Conservation (phyloP, 2,329 filamentous ascomycete species). For the Paracoccidioides brasiliensis region DNA sequence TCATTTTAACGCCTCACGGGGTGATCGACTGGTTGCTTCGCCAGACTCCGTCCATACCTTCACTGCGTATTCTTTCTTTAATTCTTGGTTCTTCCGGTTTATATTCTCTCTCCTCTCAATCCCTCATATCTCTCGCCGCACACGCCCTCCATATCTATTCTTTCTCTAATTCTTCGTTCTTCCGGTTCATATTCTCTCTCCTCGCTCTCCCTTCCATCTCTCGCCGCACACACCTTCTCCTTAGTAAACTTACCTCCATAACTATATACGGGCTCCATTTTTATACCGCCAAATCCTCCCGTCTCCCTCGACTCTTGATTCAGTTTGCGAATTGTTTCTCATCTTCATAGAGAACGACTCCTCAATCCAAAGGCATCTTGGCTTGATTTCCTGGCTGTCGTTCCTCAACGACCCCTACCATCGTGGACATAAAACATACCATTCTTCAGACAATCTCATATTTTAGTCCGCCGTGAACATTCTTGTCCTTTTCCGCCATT, state of each 20-base stretch:
- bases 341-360: neutral
- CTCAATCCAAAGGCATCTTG: neutral
- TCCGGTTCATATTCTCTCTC: no score
- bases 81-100: neutral
- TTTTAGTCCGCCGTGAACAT: neutral
- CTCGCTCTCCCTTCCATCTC: no score
- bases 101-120: neutral
- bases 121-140: neutral
- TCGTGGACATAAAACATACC: neutral
- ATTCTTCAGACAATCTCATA: neutral
- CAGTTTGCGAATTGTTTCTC: neutral
- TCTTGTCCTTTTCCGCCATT: neutral
- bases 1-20: neutral
- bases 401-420: neutral
- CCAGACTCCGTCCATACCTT: neutral
- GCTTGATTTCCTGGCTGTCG: neutral
- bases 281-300: neutral
- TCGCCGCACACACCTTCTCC: no score
- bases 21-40: constrained; percentile 1
- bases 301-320: neutral
- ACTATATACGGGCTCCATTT: no score
- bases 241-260: no score
- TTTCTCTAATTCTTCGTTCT: no score
- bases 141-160: no score
- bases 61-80: neutral